A percentile compares a stretch with the other conserved stretches of the same genome.
These are phyloP conservation scores for Sutorius eximius DNA, from an alignment of 1,284 basidiomycete genomes.

Conservation along the genomic window DNA sequence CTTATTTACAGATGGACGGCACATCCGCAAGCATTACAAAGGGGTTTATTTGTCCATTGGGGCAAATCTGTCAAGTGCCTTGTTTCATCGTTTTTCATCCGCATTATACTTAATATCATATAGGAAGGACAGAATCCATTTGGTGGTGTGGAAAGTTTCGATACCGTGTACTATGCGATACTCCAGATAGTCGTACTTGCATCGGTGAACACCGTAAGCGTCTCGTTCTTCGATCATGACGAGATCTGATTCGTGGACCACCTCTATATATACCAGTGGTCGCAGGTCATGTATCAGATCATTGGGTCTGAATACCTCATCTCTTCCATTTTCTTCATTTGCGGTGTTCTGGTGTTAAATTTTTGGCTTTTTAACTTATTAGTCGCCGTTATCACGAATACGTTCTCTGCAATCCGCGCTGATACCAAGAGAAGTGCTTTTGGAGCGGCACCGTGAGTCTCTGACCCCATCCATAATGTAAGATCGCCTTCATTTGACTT, in stretches of 20 bases:
- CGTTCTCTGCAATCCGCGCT: slow-evolving; percentile 86
- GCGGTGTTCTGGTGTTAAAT: slow-evolving; percentile 82
- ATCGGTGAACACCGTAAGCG: slow-evolving; percentile 70
- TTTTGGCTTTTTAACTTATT: slow-evolving; percentile 95
- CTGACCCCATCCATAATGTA: background rate
- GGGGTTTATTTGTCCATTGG: slow-evolving; percentile 83
- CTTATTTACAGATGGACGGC: slow-evolving; percentile 49
- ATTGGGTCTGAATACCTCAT: slow-evolving; percentile 92
- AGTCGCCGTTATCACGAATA: slow-evolving; percentile 95
- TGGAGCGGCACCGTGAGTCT: slow-evolving; percentile 68
- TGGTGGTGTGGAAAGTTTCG: slow-evolving; percentile 77
- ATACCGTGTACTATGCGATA: slow-evolving; percentile 83
- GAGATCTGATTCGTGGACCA: background rate
- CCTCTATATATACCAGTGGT: slow-evolving; percentile 50
- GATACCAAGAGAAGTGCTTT: slow-evolving; percentile 94
- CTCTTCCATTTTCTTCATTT: slow-evolving; percentile 87
- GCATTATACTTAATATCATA: background rate
- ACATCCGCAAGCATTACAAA: slow-evolving; percentile 42
- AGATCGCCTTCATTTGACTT: slow-evolving; percentile 3
- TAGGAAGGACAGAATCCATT: slow-evolving; percentile 74
- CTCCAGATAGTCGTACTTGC: slow-evolving; percentile 88
- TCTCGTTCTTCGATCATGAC: background rate
- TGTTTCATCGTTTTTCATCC: background rate
- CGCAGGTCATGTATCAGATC: slow-evolving; percentile 84
- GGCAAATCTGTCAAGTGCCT: slow-evolving; percentile 73